Evolutionary conservation across 2,329 filamentous ascomycete genomes (phyloP).

Genomic region (Xylaria sp.): DNA sequence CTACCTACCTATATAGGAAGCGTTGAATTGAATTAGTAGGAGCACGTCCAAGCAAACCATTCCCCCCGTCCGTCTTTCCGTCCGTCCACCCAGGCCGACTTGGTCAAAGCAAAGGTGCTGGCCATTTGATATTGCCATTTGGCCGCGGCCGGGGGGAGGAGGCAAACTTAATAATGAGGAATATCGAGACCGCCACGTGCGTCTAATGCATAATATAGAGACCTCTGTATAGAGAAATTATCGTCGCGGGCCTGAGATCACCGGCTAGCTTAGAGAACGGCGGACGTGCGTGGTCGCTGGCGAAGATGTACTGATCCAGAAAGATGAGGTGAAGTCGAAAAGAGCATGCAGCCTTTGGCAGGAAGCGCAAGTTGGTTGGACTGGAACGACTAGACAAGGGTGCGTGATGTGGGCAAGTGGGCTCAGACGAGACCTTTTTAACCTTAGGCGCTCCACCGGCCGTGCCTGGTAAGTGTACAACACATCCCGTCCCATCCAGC

Average conservation of each 20-base stretch:
- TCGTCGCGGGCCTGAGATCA: not conserved
- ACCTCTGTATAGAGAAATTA: not conserved
- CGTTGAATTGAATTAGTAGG: not conserved
- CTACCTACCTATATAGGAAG: not conserved
- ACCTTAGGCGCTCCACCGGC: slow-evolving; percentile 26
- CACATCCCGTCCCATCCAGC: slow-evolving; percentile 8
- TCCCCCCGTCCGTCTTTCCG: too few species aligned
- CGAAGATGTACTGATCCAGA: slow-evolving; percentile 23
- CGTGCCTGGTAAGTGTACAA: slow-evolving; percentile 29
- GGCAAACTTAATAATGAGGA: too few species aligned
- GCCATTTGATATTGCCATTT: too few species aligned
- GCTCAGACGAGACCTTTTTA: slow-evolving; percentile 29
- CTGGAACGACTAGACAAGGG: slow-evolving; percentile 32
- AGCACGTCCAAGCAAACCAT: not conserved
- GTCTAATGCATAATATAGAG: not conserved
- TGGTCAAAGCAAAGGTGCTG: not conserved
- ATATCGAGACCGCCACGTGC: too few species aligned
- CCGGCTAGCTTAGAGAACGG: not conserved
- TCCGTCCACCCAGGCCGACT: not conserved
- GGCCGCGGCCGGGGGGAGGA: too few species aligned
- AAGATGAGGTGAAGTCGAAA: slow-evolving; percentile 40
- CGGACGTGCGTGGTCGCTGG: not conserved
- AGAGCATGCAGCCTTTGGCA: slow-evolving; percentile 35
- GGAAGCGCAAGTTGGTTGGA: slow-evolving; percentile 37
- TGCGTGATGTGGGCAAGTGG: slow-evolving; percentile 22